Percentiles rank a stretch among this genome's conserved stretches.
Conservation (phyloP, 225 moss, liverwort and hornwort genomes). For the Straminergon stramineum region DNA sequence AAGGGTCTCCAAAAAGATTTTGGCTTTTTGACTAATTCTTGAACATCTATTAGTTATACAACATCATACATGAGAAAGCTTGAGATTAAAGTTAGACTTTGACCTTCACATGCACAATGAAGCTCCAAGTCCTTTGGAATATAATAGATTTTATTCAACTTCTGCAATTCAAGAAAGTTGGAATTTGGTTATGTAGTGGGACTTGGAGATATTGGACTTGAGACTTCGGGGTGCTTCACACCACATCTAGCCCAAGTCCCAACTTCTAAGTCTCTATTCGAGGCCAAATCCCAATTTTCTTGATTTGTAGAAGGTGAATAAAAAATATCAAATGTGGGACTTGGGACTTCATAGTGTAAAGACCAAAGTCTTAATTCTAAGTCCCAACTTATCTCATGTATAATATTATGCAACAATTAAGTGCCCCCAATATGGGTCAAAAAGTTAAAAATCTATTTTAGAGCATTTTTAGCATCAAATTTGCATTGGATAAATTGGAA, state of each 20-base stretch:
- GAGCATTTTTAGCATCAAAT: background rate
- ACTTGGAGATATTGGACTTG: background rate
- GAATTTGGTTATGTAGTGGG: background rate
- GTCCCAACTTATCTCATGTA: background rate
- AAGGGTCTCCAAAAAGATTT: too few relatives aligned
- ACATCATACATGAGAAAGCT: background rate
- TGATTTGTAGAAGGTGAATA: background rate
- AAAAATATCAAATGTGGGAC: background rate
- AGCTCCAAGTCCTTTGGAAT: fast-evolving
- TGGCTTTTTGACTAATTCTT: background rate
- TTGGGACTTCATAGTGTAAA: background rate
- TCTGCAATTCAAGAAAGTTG: fast-evolving
- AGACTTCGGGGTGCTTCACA: fast-evolving
- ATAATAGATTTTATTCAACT: background rate
- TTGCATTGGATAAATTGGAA: fast-evolving
- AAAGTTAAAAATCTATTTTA: fast-evolving
- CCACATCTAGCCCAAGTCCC: background rate
- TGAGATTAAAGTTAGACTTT: background rate
- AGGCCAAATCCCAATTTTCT: background rate
- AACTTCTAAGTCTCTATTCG: background rate
- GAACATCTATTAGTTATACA: background rate
- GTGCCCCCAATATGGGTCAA: background rate
- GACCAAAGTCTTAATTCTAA: background rate
- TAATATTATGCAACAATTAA: background rate
- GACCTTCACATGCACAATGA: background rate